Evolutionary conservation across 306 rosid species (phyloP), one percentile per base, ranked within the genome.

Genomic region (Casuarina cunninghamiana): DNA sequence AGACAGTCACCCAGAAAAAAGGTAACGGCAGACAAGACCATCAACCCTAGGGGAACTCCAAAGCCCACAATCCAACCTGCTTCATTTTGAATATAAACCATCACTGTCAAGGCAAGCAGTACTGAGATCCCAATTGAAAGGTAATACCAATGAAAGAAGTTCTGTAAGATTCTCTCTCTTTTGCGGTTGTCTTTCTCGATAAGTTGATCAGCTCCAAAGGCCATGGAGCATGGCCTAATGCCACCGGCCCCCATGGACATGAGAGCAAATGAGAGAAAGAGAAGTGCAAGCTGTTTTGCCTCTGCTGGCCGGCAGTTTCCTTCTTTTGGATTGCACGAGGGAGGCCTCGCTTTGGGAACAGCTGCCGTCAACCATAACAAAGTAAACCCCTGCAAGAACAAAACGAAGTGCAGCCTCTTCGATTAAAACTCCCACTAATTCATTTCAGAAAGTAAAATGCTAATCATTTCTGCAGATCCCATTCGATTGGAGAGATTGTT

Each of bases 141-240:
- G 79, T 92, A 89, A 38, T 92, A 94, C 98, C 98, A 92, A 75
- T 83, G 88, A 83, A 94, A 92, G 83, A 94, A 90, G 77, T 87
- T 90, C 69, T 74, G 88, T 82, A 90, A 15, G 54, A 51, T 50
- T 46, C 81, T 79, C 53, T 80, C 89, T 13, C 86, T 92, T 4
- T 83, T 43, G 1, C 78, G 89, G 74, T 82, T 83, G 48, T 88
- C 83, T 0, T 90, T 87, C 42, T 85, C 78, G 85, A 79, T 46
- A 1, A 90, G 43, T 82, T 89, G 93, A 65, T 94, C 91, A n/a
- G 95, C 95, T 4, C 89, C 91, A 60, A 92, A 92, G 46, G 96
- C 95, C 43, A 90, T 50, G 39, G 96, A 86, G 48, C 98, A 89
- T 37, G 97, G 92, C 79, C 87, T 87, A 67, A 94, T 84, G 42